phyloP scores from a whole-genome alignment of 306 rosid genomes.

The Dalbergia oliveri region DNA sequence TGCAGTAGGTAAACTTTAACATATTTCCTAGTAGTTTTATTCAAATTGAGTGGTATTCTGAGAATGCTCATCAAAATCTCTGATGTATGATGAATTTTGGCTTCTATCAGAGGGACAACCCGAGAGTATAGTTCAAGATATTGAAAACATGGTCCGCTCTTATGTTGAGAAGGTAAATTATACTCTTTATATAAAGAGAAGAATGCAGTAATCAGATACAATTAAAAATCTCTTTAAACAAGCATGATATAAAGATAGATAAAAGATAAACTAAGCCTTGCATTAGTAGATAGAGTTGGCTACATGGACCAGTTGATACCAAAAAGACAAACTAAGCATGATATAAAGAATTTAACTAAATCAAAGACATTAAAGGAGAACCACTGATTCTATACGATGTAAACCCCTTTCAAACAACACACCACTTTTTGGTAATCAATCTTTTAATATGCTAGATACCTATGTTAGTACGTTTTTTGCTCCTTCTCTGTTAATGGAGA shows the following conservation, averaged over 20 bases:
- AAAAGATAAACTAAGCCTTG: neutral
- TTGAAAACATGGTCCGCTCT: constrained; percentile 96
- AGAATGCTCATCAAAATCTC: constrained; percentile 19
- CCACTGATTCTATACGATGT: constrained; percentile 9
- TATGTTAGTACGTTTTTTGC: neutral
- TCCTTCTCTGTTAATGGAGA: constrained; percentile 38
- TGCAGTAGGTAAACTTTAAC: constrained; percentile 83
- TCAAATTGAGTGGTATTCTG: constrained; percentile 27
- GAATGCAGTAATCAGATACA: neutral
- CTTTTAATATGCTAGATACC: neutral
- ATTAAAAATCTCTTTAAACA: constrained; percentile 9
- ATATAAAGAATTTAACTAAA: constrained; percentile 15
- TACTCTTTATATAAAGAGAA: constrained; percentile 34
- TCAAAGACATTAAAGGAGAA: neutral
- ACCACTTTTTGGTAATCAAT: constrained; percentile 10
- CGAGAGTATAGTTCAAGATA: constrained; percentile 91
- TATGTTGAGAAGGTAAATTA: constrained; percentile 93
- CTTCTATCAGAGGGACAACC: constrained; percentile 85
- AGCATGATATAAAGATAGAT: neutral
- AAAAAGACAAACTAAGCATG: neutral
- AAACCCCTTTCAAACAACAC: constrained; percentile 26
- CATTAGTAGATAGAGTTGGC: neutral
- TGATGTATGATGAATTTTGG: constrained; percentile 41
- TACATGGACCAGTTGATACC: neutral
- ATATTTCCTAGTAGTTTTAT: constrained; percentile 16